Conservation (phyloP, 2,329 filamentous ascomycete genomes). For the Stylonectria norvegica region DNA sequence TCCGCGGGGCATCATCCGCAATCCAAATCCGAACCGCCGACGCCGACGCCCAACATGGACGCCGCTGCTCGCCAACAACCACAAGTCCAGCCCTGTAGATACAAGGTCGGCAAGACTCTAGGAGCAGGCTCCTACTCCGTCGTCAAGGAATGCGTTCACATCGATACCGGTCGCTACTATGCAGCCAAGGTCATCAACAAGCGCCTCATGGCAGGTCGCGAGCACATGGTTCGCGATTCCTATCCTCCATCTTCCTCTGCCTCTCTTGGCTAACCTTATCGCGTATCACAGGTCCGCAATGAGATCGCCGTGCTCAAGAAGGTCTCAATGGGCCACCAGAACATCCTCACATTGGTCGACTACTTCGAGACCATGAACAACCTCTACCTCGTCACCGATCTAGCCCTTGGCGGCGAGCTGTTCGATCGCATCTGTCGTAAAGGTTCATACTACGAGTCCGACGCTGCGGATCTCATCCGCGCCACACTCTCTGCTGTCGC, state of each 20-base stretch:
- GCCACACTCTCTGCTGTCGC: constrained; percentile 95
- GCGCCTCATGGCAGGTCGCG: constrained; percentile 90
- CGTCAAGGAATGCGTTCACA: constrained; percentile 98
- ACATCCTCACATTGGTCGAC: constrained; percentile 95
- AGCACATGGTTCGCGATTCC: constrained; percentile 77
- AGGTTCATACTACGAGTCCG: constrained; percentile 96
- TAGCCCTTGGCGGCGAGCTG: constrained; percentile 91
- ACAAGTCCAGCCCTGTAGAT: constrained; percentile 89
- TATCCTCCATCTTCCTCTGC: constrained; percentile 1
- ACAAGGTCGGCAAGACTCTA: constrained; percentile 97
- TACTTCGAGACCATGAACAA: constrained; percentile 99
- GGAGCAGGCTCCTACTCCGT: constrained; percentile 97
- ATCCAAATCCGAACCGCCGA: not conserved
- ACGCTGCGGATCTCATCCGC: constrained; percentile 91
- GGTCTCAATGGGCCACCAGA: constrained; percentile 98
- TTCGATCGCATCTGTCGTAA: constrained; percentile 99
- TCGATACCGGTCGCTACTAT: constrained; percentile 96
- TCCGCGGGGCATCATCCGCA: constrained; percentile 10
- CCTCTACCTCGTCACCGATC: constrained; percentile 94
- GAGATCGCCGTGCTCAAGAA: constrained; percentile 96
- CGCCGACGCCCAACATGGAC: constrained; percentile 16
- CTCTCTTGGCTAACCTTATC: not conserved
- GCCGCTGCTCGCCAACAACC: constrained; percentile 33
- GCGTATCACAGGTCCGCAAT: constrained; percentile 70
- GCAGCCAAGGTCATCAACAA: constrained; percentile 99